Conservation (phyloP, 106 monocot species). For the Dactylorhiza incarnata region DNA sequence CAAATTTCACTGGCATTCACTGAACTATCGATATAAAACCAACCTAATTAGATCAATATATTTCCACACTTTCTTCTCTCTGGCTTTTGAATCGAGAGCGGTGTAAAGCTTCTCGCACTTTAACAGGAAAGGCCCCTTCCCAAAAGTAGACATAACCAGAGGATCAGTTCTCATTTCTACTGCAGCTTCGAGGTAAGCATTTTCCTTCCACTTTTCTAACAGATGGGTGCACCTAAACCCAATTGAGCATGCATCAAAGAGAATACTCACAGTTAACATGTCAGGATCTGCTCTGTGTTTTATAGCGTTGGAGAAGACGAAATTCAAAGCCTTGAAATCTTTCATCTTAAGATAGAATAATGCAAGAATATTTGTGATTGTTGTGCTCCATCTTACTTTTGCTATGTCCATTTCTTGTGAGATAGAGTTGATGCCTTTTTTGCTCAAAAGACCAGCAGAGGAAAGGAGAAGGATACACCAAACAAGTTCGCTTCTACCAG, state of each 20-base stretch:
- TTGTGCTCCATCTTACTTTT: constrained; percentile 27
- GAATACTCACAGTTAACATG: constrained; percentile 46
- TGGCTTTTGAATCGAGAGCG: constrained; percentile 23
- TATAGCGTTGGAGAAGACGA: constrained; percentile 24
- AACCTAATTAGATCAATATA: constrained; percentile 48
- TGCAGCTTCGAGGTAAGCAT: constrained; percentile 35
- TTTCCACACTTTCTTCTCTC: constrained; percentile 41
- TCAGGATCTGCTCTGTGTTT: constrained; percentile 39
- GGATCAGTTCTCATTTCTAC: constrained; percentile 52
- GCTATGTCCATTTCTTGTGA: constrained; percentile 45
- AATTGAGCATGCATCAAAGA: constrained; percentile 58
- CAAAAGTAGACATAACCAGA: constrained; percentile 53
- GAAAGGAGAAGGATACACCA: constrained; percentile 64
- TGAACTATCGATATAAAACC: constrained; percentile 15
- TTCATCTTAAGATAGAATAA: constrained; percentile 54
- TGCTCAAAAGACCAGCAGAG: constrained; percentile 48
- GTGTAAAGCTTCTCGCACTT: constrained; percentile 49
- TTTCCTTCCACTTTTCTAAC: constrained; percentile 47
- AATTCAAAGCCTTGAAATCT: constrained; percentile 49
- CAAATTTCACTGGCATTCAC: neutral
- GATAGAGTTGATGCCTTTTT: constrained; percentile 56
- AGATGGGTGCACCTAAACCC: constrained; percentile 44
- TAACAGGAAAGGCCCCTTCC: constrained; percentile 46
- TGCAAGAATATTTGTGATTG: constrained; percentile 54
- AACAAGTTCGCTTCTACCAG: constrained; percentile 44